These are phyloP conservation scores for Diplosphaera chodatii DNA, from an alignment of 139 green algal species.

Conservation along the genomic window DNA sequence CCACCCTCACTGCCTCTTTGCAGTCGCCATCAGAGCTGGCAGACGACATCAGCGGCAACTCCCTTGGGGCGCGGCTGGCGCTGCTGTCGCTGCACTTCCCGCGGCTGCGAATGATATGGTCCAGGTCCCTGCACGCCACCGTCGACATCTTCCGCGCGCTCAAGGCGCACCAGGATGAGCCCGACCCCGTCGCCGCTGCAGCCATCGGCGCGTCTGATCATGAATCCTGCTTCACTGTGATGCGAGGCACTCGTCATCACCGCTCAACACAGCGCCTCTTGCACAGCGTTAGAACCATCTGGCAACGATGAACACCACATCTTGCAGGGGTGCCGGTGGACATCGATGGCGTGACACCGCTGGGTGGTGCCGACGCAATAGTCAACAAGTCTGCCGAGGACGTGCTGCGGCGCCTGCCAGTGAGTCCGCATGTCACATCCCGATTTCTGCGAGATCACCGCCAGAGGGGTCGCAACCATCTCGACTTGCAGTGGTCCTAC, in stretches of 20 bases:
- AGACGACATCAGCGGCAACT: slow-evolving; percentile 62
- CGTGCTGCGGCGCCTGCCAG: slow-evolving; percentile 75
- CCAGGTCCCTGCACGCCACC: slow-evolving; percentile 79
- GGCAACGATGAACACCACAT: no score
- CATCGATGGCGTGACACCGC: not conserved
- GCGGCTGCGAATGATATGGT: slow-evolving; percentile 84
- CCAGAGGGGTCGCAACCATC: no score
- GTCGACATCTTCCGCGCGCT: slow-evolving; percentile 81
- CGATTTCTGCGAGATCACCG: no score
- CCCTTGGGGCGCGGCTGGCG: slow-evolving; percentile 62
- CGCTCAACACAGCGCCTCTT: no score
- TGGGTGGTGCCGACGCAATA: slow-evolving; percentile 37
- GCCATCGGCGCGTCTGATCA: slow-evolving; percentile 32
- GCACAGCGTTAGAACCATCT: no score
- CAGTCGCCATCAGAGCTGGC: slow-evolving; percentile 49
- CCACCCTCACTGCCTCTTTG: not conserved
- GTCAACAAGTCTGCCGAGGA: slow-evolving; percentile 74
- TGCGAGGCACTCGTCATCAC: no score
- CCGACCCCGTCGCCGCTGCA: slow-evolving; percentile 28
- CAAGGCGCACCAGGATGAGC: slow-evolving; percentile 63
- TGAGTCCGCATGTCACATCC: no score
- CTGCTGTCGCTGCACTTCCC: slow-evolving; percentile 94
- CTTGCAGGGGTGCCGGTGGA: slow-evolving; percentile 22
- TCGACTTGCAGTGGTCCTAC: no score
- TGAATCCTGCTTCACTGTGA: no score